Conservation (phyloP, 2,329 filamentous ascomycete genomes). For the Colletotrichum simmondsii region DNA sequence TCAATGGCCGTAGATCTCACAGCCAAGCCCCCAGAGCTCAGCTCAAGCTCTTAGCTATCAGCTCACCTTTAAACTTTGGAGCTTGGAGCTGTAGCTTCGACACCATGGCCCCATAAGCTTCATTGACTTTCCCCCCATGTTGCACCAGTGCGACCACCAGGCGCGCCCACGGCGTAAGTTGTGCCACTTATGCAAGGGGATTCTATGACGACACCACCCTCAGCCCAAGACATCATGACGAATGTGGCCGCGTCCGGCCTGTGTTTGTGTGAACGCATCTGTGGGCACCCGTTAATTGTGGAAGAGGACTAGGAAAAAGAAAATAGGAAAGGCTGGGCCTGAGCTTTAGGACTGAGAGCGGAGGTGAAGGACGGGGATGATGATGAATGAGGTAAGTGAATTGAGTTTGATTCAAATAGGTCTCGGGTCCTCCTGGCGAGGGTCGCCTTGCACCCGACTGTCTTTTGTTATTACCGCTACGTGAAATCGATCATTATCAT, state of each 20-base stretch:
- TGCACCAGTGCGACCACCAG: not conserved
- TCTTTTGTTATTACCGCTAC: not conserved
- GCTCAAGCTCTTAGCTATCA: not conserved
- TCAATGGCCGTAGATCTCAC: slow-evolving; percentile 1
- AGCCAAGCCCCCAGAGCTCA: not conserved
- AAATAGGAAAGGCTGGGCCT: not conserved
- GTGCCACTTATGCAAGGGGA: slow-evolving; percentile 37
- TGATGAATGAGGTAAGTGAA: not conserved
- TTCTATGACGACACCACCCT: slow-evolving; percentile 36
- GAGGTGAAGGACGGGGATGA: not conserved
- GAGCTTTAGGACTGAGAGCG: not conserved
- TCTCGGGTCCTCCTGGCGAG: not conserved
- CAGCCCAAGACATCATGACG: slow-evolving; percentile 34
- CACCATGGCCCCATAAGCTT: not conserved
- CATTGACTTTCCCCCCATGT: slow-evolving; percentile 1
- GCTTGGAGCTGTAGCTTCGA: not conserved
- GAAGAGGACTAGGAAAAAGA: not conserved
- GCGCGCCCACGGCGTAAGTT: not conserved
- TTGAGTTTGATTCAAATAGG: slow-evolving; percentile 34
- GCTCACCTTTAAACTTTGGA: not conserved
- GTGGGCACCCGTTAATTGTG: slow-evolving; percentile 7
- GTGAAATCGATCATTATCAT: no score
- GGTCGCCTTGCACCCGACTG: no score
- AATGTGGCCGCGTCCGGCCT: slow-evolving; percentile 20
- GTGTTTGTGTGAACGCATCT: slow-evolving; percentile 21